Evolutionary conservation across 352 stramenopile genomes (phyloP), one percentile per base, ranked within the genome.

Genomic region (Phytophthora citrophthora): DNA sequence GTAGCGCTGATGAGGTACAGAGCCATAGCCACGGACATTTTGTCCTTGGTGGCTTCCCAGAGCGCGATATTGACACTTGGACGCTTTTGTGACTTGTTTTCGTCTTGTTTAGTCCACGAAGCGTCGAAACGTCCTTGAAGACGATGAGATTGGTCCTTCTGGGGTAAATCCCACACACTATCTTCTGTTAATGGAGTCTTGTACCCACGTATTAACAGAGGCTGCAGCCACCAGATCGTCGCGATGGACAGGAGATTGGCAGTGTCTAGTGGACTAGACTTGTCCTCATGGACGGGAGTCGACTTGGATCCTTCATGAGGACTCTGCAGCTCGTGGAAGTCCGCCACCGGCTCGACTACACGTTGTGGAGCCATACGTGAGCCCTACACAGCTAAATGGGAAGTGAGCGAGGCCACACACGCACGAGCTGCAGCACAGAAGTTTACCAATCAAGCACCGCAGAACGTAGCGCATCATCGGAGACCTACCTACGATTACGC

Each of bases 171-270:
- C 75, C 76, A 89, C n/a, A 88, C 75, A 10, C 46, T 55, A 2
- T 61, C 18, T 31, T 83, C 70, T 18, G 72, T 60, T 26, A 90
- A 56, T 29, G 79, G 70, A 5, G 39, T 11, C 6, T 61, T 59
- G 50, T 75, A 74, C 1, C 77, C 81, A 9, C 58, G 58, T 23
- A 20, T 15, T 2, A 90, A 65, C 31, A 90, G 50, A 32, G 70
- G 71, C 26, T 81, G 69, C 24, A 90, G 50, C 81, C 81, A 90
- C 66, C 68, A 85, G 27, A 90, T 66, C 15, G 74, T 81, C 26
- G 81, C 67, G 39, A 81, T 53, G 20, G 77, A 85, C 36, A 90
- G 39, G 43, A 68, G 59, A 15, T 72, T 72, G 27, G 66, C 72
- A 8, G 57, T 60, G 43, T 87, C 74, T 0, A 87, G 54, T 9